Base-by-base conservation (phyloP, 352 stramenopile species). In the Blastocystis sp. region DNA sequence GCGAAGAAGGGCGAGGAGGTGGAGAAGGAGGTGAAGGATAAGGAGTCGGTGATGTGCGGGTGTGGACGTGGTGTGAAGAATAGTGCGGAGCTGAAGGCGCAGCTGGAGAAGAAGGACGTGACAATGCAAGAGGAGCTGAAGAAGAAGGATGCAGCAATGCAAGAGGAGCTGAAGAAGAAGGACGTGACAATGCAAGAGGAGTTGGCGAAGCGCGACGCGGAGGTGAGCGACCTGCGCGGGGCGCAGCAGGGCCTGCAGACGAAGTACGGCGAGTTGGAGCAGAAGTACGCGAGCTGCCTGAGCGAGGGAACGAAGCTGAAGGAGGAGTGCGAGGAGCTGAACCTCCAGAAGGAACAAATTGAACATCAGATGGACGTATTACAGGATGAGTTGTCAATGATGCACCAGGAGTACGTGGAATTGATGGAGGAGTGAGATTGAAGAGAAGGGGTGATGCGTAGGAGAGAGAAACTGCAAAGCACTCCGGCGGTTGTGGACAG, bases 401-500 rank as follows among this genome's bases (percentile, higher is more conserved):
- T 42, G 52, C 48, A 81, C n/a, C 42, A 34, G 6, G 21, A 81
- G 45, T 34, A 64, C 42, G 28, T 4, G 43, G 28, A 81, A 54
- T 2, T 24, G n/a, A 52, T 52, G 43, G 17, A 65, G 43, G 71
- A 81, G 11, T 81, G 28, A 34, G 28, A 34, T 0, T 34, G 0
- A 34, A 34, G 28, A 34, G 28, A 34, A 34, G 28, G 28, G 28
- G 28, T 34, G 28, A 34, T 34, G 28, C 28, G 28, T 34, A 34
- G 28, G 28, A 34, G 28, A 34, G 43, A 34, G 21, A 43, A n/a
- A 0, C 57, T 81, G 6, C 71, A 54, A 19, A 81, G 52, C 57
- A 38, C 48, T 7, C 28, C 66, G 28, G 64, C 71, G 17, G 48
- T 66, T 34, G 19, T 81, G 6, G 71, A 81, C 14, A 68, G 48